Conservation (phyloP, 2,329 filamentous ascomycete genomes). For the Fusarium tuaranense region DNA sequence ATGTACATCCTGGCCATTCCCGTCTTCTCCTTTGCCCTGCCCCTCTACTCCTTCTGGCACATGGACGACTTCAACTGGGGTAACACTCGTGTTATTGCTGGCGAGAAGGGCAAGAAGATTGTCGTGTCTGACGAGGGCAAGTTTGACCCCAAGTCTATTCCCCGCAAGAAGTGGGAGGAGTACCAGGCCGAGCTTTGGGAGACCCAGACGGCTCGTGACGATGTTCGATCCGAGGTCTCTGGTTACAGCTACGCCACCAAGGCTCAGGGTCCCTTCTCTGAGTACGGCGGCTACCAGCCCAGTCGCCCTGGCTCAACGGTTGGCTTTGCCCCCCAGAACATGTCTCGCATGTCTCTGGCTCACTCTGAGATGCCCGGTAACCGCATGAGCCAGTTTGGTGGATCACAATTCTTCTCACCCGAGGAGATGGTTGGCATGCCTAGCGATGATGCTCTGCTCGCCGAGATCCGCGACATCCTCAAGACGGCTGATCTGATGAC, state of each 20-base stretch:
- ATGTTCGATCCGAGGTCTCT: constrained; percentile 88
- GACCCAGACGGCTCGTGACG: constrained; percentile 84
- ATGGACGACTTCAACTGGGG: constrained; percentile 99
- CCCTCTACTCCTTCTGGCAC: constrained; percentile 97
- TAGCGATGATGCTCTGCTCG: constrained; percentile 87
- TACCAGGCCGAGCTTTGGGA: constrained; percentile 99
- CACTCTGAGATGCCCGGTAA: constrained; percentile 74
- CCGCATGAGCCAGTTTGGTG: constrained; percentile 71
- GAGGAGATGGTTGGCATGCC: constrained; percentile 82
- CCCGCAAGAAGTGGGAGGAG: constrained; percentile 99
- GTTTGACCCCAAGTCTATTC: constrained; percentile 92
- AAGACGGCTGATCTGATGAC: constrained; percentile 95
- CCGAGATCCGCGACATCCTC: constrained; percentile 95
- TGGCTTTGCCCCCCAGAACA: constrained; percentile 57
- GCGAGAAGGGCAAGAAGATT: constrained; percentile 91
- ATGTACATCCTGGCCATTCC: constrained; percentile 93
- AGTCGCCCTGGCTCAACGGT: constrained; percentile 68
- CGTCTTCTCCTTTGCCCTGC: constrained; percentile 89
- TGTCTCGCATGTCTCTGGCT: constrained; percentile 83
- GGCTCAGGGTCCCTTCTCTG: constrained; percentile 71
- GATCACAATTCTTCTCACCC: constrained; percentile 69
- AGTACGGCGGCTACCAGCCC: constrained; percentile 76
- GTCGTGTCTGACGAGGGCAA: constrained; percentile 97
- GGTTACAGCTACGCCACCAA: constrained; percentile 96
- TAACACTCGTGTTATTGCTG: constrained; percentile 96